Percentiles rank a stretch among this genome's conserved stretches.
Conservation (phyloP, 2,329 filamentous ascomycete genomes). For the Diplodia seriata region DNA sequence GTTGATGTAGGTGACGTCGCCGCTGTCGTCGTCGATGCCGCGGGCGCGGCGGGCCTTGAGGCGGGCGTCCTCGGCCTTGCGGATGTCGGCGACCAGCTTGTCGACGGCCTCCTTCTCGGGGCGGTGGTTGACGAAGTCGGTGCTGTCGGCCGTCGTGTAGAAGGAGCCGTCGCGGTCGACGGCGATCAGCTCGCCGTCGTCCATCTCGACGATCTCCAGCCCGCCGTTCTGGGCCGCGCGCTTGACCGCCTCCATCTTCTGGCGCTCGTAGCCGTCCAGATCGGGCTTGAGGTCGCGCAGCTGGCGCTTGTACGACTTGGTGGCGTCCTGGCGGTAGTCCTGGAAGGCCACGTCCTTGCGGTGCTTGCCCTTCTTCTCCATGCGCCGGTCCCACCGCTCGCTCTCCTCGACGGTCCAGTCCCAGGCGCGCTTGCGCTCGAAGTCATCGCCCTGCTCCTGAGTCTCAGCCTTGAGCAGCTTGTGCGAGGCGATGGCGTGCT, state of each 20-base stretch:
- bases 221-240: slow-evolving; percentile 83
- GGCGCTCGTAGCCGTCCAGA: slow-evolving; percentile 81
- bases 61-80: slow-evolving; percentile 84
- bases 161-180: slow-evolving; percentile 91
- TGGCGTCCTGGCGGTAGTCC: slow-evolving; percentile 85
- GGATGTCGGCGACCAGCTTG: slow-evolving; percentile 81
- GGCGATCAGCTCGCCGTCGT: slow-evolving; percentile 90
- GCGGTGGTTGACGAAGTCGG: slow-evolving; percentile 81
- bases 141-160: slow-evolving; percentile 86
- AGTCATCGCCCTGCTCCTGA: slow-evolving; percentile 84
- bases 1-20: slow-evolving; percentile 95
- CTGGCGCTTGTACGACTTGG: slow-evolving; percentile 94
- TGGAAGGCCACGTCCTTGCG: slow-evolving; percentile 88
- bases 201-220: slow-evolving; percentile 93
- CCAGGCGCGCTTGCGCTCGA: slow-evolving; percentile 68
- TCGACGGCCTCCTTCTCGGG: slow-evolving; percentile 89
- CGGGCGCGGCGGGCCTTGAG: slow-evolving; percentile 86
- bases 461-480: slow-evolving; percentile 93
- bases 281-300: slow-evolving; percentile 78
- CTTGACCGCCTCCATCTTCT: slow-evolving; percentile 85
- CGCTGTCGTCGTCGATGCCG: slow-evolving; percentile 74
- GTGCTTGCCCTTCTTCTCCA: slow-evolving; percentile 75
- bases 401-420: slow-evolving; percentile 31
- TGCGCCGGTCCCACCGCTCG: slow-evolving; percentile 89
- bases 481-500: slow-evolving; percentile 23